phyloP scores from a whole-genome alignment of 108 stramenopile genomes.

The Skeletonema tropicum region DNA sequence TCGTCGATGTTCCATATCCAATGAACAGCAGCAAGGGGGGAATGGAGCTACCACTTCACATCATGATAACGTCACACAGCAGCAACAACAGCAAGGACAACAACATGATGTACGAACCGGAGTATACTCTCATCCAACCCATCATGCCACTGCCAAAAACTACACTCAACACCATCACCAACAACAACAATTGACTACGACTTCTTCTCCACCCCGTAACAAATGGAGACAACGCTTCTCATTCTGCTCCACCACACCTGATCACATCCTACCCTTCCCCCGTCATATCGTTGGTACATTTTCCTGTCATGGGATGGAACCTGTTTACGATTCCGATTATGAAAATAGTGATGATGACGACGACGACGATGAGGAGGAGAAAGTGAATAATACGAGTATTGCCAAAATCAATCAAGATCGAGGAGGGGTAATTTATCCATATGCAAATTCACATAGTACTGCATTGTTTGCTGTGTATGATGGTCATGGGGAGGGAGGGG shows the following conservation, averaged over 20 bases:
- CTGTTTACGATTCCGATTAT: slow-evolving; percentile 72
- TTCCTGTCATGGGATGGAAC: slow-evolving; percentile 97
- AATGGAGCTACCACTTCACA: not conserved
- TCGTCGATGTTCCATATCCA: slow-evolving; percentile 33
- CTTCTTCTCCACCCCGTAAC: not conserved
- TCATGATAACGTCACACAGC: no score
- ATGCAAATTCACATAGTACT: slow-evolving; percentile 62
- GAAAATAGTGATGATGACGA: slow-evolving; percentile 39
- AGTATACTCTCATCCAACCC: slow-evolving; percentile 4
- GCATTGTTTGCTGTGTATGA: slow-evolving; percentile 93
- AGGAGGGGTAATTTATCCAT: slow-evolving; percentile 93
- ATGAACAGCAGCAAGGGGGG: not conserved
- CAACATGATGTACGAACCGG: slow-evolving; percentile 16
- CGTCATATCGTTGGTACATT: slow-evolving; percentile 84
- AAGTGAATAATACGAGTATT: slow-evolving; percentile 45
- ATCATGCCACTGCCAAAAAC: slow-evolving; percentile 3
- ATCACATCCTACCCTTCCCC: slow-evolving; percentile 65
- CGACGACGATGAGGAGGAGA: slow-evolving; percentile 25
- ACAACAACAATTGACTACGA: no score
- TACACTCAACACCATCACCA: slow-evolving; percentile 1
- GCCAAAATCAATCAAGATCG: slow-evolving; percentile 98
- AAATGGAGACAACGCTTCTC: slow-evolving; percentile 57
- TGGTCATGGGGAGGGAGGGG: slow-evolving; percentile 93
- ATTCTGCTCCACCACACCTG: slow-evolving; percentile 29
- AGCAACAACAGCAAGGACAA: slow-evolving; percentile 37